Evolutionary conservation across 805 yeast genomes (phyloP).

Genomic region (Metschnikowia baotianmanensis): DNA sequence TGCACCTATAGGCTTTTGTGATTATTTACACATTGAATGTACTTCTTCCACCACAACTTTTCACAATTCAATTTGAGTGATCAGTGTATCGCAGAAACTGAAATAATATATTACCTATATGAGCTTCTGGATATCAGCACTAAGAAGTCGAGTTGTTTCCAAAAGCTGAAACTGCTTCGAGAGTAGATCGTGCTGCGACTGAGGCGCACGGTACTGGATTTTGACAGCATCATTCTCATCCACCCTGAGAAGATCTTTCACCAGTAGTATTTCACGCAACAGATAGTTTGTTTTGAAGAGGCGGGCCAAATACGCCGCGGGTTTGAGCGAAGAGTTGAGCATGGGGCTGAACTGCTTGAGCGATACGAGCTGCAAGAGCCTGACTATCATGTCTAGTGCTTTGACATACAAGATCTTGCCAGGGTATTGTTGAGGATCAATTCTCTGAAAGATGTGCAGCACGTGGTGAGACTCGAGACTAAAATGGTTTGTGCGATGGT

Average conservation of each 20-base stretch:
- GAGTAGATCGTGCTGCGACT: constrained; percentile 6
- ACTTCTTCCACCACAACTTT: no score
- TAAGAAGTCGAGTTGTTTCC: constrained; percentile 12
- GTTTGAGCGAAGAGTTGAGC: constrained; percentile 3
- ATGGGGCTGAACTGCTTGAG: constrained; percentile 3
- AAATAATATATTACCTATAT: not conserved
- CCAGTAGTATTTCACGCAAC: constrained; percentile 10
- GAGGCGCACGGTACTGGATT: not conserved
- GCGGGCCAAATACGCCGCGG: constrained; percentile 2
- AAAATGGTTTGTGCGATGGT: constrained; percentile 2
- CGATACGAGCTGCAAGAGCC: constrained; percentile 16
- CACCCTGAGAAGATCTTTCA: constrained; percentile 7
- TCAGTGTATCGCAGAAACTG: not conserved
- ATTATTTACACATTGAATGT: no score
- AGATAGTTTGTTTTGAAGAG: constrained; percentile 10
- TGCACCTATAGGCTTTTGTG: no score
- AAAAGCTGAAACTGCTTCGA: constrained; percentile 9
- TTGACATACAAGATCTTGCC: constrained; percentile 15
- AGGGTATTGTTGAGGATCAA: constrained; percentile 13
- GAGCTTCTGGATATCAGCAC: constrained; percentile 6
- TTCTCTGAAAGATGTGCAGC: constrained; percentile 8
- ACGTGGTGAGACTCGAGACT: constrained; percentile 10
- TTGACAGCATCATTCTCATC: constrained; percentile 1
- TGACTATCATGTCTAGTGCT: constrained; percentile 16
- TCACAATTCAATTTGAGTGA: no score